phyloP scores from a whole-genome alignment of 2,329 filamentous ascomycete species.

The Ascocoryne sarcoides region DNA sequence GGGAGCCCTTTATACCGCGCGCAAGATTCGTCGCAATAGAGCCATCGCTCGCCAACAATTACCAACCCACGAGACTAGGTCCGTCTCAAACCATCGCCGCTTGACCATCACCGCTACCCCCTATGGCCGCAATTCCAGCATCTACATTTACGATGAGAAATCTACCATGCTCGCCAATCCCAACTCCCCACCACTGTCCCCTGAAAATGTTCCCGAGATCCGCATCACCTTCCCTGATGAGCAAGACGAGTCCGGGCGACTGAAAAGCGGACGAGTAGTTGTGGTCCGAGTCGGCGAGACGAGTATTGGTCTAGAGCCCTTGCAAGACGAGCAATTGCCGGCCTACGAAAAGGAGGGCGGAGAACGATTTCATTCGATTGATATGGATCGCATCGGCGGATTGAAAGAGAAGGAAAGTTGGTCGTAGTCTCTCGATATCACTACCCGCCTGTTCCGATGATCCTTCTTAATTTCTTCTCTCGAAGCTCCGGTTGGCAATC shows the following conservation, averaged over 20 bases:
- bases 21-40: constrained; percentile 49
- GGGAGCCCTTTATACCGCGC: constrained; percentile 62
- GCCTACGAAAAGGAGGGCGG: constrained; percentile 79
- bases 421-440: constrained; percentile 15
- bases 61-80: constrained; percentile 52
- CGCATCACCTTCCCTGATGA: constrained; percentile 97
- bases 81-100: constrained; percentile 37
- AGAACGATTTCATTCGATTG: constrained; percentile 81
- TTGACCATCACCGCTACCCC: constrained; percentile 45
- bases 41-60: constrained; percentile 38
- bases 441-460: no score
- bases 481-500: no score
- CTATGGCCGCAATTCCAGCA: constrained; percentile 51
- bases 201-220: constrained; percentile 86
- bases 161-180: constrained; percentile 64
- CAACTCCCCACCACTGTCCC: constrained; percentile 63
- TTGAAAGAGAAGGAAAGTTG: constrained; percentile 70
- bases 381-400: constrained; percentile 89
- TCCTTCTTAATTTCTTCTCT: no score
- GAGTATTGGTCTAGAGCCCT: constrained; percentile 77
- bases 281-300: constrained; percentile 87
- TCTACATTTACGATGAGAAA: constrained; percentile 74
- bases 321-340: constrained; percentile 67
- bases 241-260: constrained; percentile 75
- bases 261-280: constrained; percentile 78